Evolutionary conservation across 768 basidiomycete species (phyloP), one percentile per base, ranked within the genome.

Genomic region (Suillus bovinus): DNA sequence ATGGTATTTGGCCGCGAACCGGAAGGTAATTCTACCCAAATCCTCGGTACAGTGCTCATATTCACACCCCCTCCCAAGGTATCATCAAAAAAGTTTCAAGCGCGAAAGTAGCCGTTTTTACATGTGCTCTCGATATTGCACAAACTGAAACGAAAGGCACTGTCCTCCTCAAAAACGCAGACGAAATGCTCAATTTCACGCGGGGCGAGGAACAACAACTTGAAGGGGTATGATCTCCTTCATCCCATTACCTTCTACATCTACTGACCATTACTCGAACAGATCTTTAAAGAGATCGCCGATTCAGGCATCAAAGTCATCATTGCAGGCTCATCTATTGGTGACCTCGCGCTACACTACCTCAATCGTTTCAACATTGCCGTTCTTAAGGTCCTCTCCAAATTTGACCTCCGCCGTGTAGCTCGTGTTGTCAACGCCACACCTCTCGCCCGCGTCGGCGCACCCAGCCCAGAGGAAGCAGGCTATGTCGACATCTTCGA

Each of bases 81-180:
- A 81, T 84, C 56, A 73, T 97, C 61, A 95, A 94, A 79, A 94
- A 94, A 70, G 88, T 85, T 10, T 80, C 79, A 57, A 89, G 87
- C 69, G 93, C 89, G 52, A 99, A 99, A 77, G 96, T 99, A 38
- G 96, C 91, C 3, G 92, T 99, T 61, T 99, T 90, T 79, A 99
- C 96, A 0, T 92, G 87, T 64, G 90, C 92, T 1, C 81, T 99
- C 63, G 97, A 99, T 72, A 85, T 93, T 61, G 86, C 96, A 3
- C 96, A 99, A 77, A 99, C 97, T 6, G 97, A 99, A 77, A 99
- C 97, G 20, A 99, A 99, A 75, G 97, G 97, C 57, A 99, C 97
- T 9, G 97, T 99, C 13, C 83, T 99, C 53, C 84, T 99, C 69
- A 93, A 95, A 74, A 98, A 86, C 72, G 93, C 95, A 10, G 90